Percentiles rank a stretch among this genome's conserved stretches.
These are phyloP conservation scores for Lasiosphaeria miniovina DNA, from an alignment of 495 filamentous ascomycete species.

Conservation along the genomic window DNA sequence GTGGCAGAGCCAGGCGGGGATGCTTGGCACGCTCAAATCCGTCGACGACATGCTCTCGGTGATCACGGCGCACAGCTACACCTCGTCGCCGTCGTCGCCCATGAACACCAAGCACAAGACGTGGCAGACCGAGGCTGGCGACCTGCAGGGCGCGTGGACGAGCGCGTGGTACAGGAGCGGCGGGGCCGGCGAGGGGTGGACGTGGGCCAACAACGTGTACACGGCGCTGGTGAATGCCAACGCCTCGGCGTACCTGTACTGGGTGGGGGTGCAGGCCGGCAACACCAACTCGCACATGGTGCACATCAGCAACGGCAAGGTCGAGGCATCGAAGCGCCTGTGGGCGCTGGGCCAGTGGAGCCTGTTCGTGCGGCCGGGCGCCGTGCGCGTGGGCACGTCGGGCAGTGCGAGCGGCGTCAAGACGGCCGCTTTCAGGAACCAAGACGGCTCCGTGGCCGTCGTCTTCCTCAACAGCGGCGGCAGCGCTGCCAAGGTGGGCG, in stretches of 20 bases:
- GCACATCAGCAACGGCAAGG: conserved; percentile 29
- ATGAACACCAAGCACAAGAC: conserved; percentile 37
- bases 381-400: conserved; percentile 38
- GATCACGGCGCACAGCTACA: conserved; percentile 49
- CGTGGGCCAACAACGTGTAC: conserved; percentile 54
- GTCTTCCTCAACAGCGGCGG: conserved; percentile 43
- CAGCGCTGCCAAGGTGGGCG: conserved; percentile 14
- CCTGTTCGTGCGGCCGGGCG: conserved; percentile 46
- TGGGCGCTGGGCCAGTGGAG: conserved; percentile 50
- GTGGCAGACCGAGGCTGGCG: conserved; percentile 55
- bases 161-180: conserved; percentile 44
- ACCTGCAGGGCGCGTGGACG: conserved; percentile 44
- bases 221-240: conserved; percentile 41
- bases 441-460: conserved; percentile 41
- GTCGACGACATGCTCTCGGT: conserved; percentile 39
- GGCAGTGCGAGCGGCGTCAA: conserved; percentile 30
- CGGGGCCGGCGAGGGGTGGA: conserved; percentile 44
- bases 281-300: conserved; percentile 43
- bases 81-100: conserved; percentile 33
- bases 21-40: conserved; percentile 41
- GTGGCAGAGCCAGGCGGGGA: conserved; percentile 40
- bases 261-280: conserved; percentile 46
- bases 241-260: conserved; percentile 51
- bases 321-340: conserved; percentile 39
- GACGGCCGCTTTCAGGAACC: conserved; percentile 45